Evolutionary conservation across 148 eudicot species (phyloP).

Genomic region (Fagopyrum esculentum): DNA sequence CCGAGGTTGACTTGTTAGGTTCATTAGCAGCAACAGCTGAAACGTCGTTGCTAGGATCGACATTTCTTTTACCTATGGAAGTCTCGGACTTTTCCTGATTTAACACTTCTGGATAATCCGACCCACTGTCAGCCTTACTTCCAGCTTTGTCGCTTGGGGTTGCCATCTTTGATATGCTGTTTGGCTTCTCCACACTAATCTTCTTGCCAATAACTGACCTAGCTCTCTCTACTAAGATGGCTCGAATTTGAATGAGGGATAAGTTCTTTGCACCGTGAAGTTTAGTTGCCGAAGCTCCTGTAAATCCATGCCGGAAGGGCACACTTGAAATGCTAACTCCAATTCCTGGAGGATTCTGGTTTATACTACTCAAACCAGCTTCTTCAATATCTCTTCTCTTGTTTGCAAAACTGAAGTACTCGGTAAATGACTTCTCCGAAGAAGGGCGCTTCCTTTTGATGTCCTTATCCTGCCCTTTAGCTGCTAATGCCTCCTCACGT

Average conservation of each 20-base stretch:
- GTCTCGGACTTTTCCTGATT: neutral
- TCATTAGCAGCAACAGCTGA: neutral
- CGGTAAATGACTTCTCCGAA: slow-evolving; percentile 24
- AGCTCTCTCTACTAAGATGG: slow-evolving; percentile 42
- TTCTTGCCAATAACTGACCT: slow-evolving; percentile 33
- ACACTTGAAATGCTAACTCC: neutral
- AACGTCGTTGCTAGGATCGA: neutral
- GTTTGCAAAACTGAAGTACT: slow-evolving; percentile 25
- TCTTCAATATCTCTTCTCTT: slow-evolving; percentile 36
- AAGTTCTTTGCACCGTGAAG: slow-evolving; percentile 4
- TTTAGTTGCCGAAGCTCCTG: neutral
- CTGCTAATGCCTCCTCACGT: slow-evolving; percentile 64
- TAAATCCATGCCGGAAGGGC: neutral
- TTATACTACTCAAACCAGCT: neutral
- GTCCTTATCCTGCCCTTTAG: slow-evolving; percentile 57
- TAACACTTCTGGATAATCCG: slow-evolving; percentile 8
- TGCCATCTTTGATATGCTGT: slow-evolving; percentile 12
- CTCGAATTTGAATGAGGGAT: slow-evolving; percentile 25
- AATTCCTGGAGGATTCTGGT: neutral
- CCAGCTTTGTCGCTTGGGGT: slow-evolving; percentile 17
- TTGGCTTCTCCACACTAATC: slow-evolving; percentile 24
- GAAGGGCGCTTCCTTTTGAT: slow-evolving; percentile 38
- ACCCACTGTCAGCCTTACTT: slow-evolving; percentile 15
- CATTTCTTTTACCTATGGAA: neutral
- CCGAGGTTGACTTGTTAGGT: slow-evolving; percentile 15